phyloP scores from a whole-genome alignment of 352 stramenopile species.

The Globisporangium iwayamae region DNA sequence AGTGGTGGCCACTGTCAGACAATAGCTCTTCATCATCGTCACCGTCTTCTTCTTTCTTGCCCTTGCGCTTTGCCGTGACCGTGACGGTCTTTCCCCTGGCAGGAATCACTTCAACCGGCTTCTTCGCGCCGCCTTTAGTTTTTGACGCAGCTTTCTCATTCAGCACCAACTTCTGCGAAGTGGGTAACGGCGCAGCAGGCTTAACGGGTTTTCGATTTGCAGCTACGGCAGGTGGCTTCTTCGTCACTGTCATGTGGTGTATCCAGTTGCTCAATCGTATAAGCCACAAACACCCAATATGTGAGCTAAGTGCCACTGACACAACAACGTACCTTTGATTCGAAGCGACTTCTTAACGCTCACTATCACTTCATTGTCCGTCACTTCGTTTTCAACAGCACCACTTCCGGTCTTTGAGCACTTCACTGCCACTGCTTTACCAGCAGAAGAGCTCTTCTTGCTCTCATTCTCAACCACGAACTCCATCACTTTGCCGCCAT shows the following conservation, averaged over 20 bases:
- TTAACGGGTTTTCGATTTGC: neutral
- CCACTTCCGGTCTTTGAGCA: neutral
- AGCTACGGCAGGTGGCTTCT: neutral
- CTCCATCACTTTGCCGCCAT: constrained; percentile 21
- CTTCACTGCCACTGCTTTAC: neutral
- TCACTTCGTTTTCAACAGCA: neutral
- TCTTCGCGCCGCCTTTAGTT: neutral
- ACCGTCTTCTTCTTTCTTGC: neutral
- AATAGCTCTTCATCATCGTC: neutral
- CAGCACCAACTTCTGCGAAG: constrained; percentile 1
- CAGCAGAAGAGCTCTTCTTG: neutral
- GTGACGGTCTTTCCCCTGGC: neutral
- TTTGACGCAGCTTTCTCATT: neutral
- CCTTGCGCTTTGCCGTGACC: neutral
- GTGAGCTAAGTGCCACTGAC: neutral
- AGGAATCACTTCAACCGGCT: neutral
- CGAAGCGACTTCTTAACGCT: neutral
- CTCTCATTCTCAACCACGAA: neutral
- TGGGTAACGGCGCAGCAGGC: neutral
- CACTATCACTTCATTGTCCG: neutral
- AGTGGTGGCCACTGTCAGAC: neutral
- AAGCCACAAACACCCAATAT: neutral
- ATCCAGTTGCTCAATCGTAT: neutral
- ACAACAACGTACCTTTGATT: constrained; percentile 3
- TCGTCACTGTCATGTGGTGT: neutral